Conservation (phyloP, 2,329 filamentous ascomycete genomes). For the Lachnellula subtilissima region DNA sequence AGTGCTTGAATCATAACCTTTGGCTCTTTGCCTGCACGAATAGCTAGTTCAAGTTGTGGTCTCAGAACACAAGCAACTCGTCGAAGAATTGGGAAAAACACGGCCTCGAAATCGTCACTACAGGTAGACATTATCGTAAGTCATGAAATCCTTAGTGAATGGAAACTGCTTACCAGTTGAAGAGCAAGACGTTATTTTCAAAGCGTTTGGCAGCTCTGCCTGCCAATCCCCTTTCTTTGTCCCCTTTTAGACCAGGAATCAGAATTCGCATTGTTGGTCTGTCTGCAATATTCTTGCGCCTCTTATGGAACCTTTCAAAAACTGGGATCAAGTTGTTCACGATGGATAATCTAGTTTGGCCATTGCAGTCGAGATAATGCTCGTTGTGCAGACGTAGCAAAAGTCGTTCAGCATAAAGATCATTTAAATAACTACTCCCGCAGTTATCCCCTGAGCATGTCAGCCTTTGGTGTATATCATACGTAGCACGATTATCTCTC, state of each 20-base stretch:
- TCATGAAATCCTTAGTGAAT: background rate
- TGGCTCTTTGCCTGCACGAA: slow-evolving; percentile 4
- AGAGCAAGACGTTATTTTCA: slow-evolving; percentile 4
- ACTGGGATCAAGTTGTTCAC: background rate
- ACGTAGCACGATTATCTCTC: background rate
- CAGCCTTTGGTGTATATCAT: background rate
- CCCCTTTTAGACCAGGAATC: background rate
- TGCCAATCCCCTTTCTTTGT: background rate
- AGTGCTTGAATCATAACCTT: slow-evolving; percentile 6
- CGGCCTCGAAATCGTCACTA: slow-evolving; percentile 17
- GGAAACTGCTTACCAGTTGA: slow-evolving; percentile 6
- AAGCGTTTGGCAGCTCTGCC: slow-evolving; percentile 10
- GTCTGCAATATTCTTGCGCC: background rate
- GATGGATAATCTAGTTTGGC: background rate
- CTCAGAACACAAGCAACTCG: slow-evolving; percentile 7
- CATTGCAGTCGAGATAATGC: background rate
- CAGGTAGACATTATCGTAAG: background rate
- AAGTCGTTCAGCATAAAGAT: slow-evolving; percentile 3
- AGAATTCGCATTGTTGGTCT: background rate
- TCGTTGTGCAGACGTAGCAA: background rate
- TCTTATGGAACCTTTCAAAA: background rate
- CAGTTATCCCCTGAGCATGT: slow-evolving; percentile 10
- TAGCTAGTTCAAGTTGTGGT: slow-evolving; percentile 9
- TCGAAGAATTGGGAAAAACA: slow-evolving; percentile 12
- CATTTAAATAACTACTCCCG: slow-evolving; percentile 13